Base-by-base conservation (phyloP, 2,329 filamentous ascomycete genomes). In the Penicillium sp. region DNA sequence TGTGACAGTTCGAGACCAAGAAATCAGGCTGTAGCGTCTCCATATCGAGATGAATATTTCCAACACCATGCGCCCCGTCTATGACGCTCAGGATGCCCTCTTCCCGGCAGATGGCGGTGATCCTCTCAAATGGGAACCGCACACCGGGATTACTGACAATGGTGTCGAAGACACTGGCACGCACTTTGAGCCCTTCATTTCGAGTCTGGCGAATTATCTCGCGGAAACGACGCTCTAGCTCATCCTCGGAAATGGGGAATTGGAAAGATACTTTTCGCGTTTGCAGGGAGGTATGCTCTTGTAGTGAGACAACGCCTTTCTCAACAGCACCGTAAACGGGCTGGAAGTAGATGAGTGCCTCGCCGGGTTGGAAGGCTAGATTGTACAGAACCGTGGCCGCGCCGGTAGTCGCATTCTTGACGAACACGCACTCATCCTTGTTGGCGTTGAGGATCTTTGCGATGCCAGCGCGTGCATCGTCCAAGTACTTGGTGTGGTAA, bases 41-140 rank as follows among this genome's bases (percentile, higher is more conserved):
- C 12, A 96, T 71, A 67, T 95, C 81, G 7, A 96, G 68, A 1
- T 79, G 75, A 7, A 95, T 77, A 69, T 93, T 86, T 2, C 92
- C 92, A 19, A 95, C 73, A 1, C 86, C 86, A 69, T 97, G 92
- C 0, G 92, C 92, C 13, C 82, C 91, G 65, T 97, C 92, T 31
- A 96, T 75, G 16, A 89, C 74, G 59, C 86, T 90, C 46, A 92
- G 64, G 3, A 96, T 73, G 0, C 80, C 81, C 19, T 84, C 74
- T 49, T 84, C 79, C 37, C 77, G 79, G 66, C 90, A 95, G 0
- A 80, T 76, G 7, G 69, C 66, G 1, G 80, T 77, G 49, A 95
- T 71, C 1, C 68, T 70, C 65, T 91, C 83, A 70, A 88, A 95
- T 0, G 92, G 92, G 59, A 95, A 82, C 2, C 84, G 74, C 0